Conservation (phyloP, 805 yeast genomes). For the Metschnikowia vanudenii region DNA sequence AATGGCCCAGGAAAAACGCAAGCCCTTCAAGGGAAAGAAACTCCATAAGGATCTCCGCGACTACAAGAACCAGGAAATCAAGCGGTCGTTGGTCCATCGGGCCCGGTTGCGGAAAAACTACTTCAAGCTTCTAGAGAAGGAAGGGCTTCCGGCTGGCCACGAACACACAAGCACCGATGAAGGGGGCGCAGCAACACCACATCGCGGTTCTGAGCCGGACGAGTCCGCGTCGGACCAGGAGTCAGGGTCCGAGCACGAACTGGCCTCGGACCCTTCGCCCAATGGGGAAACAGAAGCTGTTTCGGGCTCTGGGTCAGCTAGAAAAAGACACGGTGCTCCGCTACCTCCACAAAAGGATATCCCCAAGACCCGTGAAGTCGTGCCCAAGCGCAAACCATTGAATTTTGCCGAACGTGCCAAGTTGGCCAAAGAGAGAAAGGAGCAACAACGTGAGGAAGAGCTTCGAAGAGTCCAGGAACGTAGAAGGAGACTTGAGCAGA, state of each 20-base stretch:
- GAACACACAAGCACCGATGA: not conserved
- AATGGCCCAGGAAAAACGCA: constrained; percentile 19
- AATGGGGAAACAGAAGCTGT: not conserved
- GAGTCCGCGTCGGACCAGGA: not conserved
- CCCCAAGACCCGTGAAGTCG: constrained; percentile 24
- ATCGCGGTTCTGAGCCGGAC: not conserved
- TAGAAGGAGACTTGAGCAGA: constrained; percentile 32
- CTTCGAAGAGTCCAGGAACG: constrained; percentile 41
- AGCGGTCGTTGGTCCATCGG: constrained; percentile 71
- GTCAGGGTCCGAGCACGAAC: constrained; percentile 1
- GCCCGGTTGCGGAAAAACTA: constrained; percentile 80
- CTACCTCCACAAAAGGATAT: constrained; percentile 11
- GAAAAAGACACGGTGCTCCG: constrained; percentile 8
- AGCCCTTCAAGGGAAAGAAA: constrained; percentile 27
- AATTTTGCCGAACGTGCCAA: constrained; percentile 46
- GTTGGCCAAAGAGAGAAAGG: constrained; percentile 48
- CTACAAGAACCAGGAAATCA: constrained; percentile 60
- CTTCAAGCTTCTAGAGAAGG: constrained; percentile 72
- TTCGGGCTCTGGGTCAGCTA: constrained; percentile 24
- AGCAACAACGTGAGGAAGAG: constrained; percentile 37
- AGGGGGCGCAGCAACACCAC: too few relatives aligned
- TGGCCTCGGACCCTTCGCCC: too few relatives aligned
- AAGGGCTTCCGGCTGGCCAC: constrained; percentile 50
- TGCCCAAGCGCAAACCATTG: constrained; percentile 25
- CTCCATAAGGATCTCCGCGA: constrained; percentile 37